Evolutionary conservation across 2,329 filamentous ascomycete genomes (phyloP).

Genomic region (Fusarium multiceps): DNA sequence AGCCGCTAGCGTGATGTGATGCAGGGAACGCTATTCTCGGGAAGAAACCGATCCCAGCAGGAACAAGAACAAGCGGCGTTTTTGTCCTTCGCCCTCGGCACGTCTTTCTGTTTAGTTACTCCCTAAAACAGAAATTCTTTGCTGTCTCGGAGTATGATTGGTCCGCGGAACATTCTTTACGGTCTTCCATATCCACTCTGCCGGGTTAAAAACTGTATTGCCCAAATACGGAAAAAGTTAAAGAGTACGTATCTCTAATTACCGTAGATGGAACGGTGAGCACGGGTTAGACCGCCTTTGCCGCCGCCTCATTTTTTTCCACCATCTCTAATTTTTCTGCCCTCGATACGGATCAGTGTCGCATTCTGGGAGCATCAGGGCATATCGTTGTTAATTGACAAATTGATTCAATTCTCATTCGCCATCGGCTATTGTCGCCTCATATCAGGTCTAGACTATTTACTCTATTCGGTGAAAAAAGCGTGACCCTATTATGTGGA

Average conservation of each 20-base stretch:
- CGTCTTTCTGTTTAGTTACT: background rate
- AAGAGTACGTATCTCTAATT: background rate
- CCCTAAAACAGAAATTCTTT: too few relatives aligned
- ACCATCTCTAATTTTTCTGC: background rate
- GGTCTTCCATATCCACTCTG: background rate
- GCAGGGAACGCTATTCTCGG: slow-evolving; percentile 9
- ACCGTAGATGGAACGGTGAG: background rate
- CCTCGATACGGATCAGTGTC: background rate
- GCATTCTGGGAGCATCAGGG: background rate
- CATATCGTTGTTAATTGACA: background rate
- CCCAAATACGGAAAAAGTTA: background rate
- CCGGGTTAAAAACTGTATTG: background rate
- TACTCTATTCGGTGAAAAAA: background rate
- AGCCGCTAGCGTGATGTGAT: slow-evolving; percentile 9
- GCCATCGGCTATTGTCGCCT: background rate
- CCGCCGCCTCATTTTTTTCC: background rate
- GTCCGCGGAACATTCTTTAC: background rate
- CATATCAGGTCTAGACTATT: background rate
- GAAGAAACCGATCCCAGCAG: slow-evolving; percentile 9
- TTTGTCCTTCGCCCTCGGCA: background rate
- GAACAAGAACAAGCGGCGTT: background rate
- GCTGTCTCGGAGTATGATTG: too few relatives aligned
- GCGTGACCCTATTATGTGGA: background rate
- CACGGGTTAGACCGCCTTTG: slow-evolving; percentile 2
- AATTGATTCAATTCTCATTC: background rate